These are phyloP conservation scores for Calocybe gangraenosa DNA, from an alignment of 768 basidiomycete species.

Conservation along the genomic window DNA sequence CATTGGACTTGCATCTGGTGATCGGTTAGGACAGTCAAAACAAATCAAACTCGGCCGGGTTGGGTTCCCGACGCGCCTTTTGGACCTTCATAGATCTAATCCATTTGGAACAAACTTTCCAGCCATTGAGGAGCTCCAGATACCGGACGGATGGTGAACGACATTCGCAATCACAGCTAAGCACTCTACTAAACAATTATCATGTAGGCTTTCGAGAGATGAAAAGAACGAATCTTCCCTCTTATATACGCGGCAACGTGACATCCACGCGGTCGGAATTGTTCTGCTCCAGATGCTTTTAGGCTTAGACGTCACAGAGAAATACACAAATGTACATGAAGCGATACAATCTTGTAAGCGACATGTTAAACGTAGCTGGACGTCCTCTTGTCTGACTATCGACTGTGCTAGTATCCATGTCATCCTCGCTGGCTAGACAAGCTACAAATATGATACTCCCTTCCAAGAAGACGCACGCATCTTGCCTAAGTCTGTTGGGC, in stretches of 20 bases:
- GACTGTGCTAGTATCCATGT: slow-evolving; percentile 41
- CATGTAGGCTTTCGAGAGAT: slow-evolving; percentile 67
- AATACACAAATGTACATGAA: slow-evolving; percentile 49
- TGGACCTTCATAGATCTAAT: slow-evolving; percentile 84
- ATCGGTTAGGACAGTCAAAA: slow-evolving; percentile 50
- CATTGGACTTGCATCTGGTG: slow-evolving; percentile 56
- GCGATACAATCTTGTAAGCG: slow-evolving; percentile 55
- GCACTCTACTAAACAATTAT: background rate
- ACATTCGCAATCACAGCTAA: background rate
- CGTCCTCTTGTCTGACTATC: background rate
- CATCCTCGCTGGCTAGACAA: slow-evolving; percentile 45
- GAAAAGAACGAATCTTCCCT: slow-evolving; percentile 73
- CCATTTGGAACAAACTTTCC: slow-evolving; percentile 50
- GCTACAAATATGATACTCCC: slow-evolving; percentile 59
- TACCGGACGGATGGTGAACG: slow-evolving; percentile 42
- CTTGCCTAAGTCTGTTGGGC: slow-evolving; percentile 54
- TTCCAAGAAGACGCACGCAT: slow-evolving; percentile 50
- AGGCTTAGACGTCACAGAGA: slow-evolving; percentile 64
- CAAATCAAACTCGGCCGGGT: slow-evolving; percentile 72
- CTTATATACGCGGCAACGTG: slow-evolving; percentile 69
- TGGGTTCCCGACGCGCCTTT: slow-evolving; percentile 64
- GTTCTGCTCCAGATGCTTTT: slow-evolving; percentile 81
- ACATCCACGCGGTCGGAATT: slow-evolving; percentile 80
- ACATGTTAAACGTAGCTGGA: background rate
- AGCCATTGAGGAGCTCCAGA: slow-evolving; percentile 30